Percentiles rank a stretch among this genome's conserved stretches.
These are phyloP conservation scores for Smallanthus sonchifolius DNA, from an alignment of 129 eudicot species.

Conservation along the genomic window DNA sequence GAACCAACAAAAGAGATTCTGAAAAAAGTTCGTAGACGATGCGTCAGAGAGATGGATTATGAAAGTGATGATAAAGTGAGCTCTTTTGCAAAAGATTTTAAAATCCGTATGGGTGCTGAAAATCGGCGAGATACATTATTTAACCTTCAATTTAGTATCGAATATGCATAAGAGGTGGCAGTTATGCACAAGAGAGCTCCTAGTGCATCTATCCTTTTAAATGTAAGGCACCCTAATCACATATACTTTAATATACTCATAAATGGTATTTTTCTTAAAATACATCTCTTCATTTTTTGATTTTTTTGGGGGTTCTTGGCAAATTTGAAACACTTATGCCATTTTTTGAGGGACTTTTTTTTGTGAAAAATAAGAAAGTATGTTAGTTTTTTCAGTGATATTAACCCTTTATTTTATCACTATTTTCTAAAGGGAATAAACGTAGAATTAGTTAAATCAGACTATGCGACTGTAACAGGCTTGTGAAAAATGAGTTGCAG, in stretches of 20 bases:
- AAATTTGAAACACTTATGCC: too few relatives aligned
- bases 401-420: background rate
- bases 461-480: background rate
- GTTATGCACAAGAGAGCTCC: conserved; percentile 10
- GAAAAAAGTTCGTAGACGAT: conserved; percentile 72
- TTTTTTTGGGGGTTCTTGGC: too few relatives aligned
- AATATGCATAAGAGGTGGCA: conserved; percentile 37
- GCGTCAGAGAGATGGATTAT: conserved; percentile 70
- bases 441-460: background rate
- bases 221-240: conserved; percentile 20
- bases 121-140: conserved; percentile 61
- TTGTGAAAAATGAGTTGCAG: conserved; percentile 22
- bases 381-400: too few relatives aligned
- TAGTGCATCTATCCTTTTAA: background rate
- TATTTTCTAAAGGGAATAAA: background rate
- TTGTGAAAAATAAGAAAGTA: too few relatives aligned
- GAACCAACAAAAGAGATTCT: conserved; percentile 69
- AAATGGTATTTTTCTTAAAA: background rate
- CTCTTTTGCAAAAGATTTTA: conserved; percentile 43
- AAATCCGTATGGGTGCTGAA: conserved; percentile 67
- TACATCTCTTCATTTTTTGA: background rate
- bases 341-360: background rate
- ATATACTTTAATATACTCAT: background rate
- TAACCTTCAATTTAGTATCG: conserved; percentile 50
- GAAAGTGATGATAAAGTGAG: conserved; percentile 48